Base-by-base conservation (phyloP, 192 early-diverging fungal genomes). In the Lobulomyces angularis region DNA sequence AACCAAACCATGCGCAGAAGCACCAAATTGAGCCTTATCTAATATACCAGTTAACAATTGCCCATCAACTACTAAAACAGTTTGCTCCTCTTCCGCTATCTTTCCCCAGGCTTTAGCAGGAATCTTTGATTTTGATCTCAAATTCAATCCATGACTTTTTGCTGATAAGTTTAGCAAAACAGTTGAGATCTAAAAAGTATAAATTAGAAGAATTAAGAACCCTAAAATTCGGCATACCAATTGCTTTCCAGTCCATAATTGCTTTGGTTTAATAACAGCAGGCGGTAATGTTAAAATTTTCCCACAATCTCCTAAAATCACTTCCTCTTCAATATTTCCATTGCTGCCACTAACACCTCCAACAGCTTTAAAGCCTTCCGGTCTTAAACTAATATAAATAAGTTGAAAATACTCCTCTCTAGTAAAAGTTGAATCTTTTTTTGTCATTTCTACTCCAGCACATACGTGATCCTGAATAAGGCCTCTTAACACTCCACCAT, bases 391-490 rank as follows among this genome's bases (percentile, higher is more conserved):
- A 56, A 76, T 80, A 61, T 92, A 96, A 6, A 96, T 62, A 19
- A 99, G 68, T 55, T 99, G 91, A 56, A 90, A 83, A 58, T 96
- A 95, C 59, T 93, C 81, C 12, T 78, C 81, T 29, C 81, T 74
- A 25, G 70, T 73, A 40, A 99, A 82, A 61, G 92, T 80, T 0
- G 84, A 80, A 47, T 92, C 90, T 35, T 85, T 81, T 26, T 67
- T 69, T 19, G 80, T 83, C 80, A 99, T 82, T 58, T 86, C 80
- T 16, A 96, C 89, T 59, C 95, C 95, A n/a, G 86, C 79, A 42
- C 87, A 85, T 8, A 99, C 91, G 43, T 93, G 90, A 64, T 99
- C 95, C 65, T 97, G 92, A 48, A 99, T 99, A 56, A 99, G 61
- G 49, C 95, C 95, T 45, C 95, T 84, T 31, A 99, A 68, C 9